Evolutionary conservation across 2,329 filamentous ascomycete species (phyloP), one percentile per base, ranked within the genome.

Genomic region (Xylaria sp.): DNA sequence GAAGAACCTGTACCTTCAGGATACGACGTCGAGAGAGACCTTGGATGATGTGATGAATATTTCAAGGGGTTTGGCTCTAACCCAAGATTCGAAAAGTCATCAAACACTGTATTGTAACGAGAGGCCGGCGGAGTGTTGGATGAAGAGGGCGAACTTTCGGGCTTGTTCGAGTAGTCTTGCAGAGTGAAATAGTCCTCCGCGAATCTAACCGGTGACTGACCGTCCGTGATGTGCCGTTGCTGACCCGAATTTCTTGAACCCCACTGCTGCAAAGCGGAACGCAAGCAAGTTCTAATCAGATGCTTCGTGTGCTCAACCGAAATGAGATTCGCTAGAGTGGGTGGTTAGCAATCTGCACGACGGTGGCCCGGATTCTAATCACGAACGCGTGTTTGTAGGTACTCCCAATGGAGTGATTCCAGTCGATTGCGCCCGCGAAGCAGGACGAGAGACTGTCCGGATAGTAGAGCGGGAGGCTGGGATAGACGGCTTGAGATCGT

Each of bases 401-500:
- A 41, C 56, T 18, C 71, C 70, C 25, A 73, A 43, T n/a, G 71
- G 70, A 33, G 68, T 59, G 36, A 66, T 52, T 52, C 68, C 70
- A 54, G 65, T 49, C 12, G 73, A 65, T 48, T 72, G 72, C 39
- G 68, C 55, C 49, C 71, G 69, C 28, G 68, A 67, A 41, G 56
- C 20, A 13, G 68, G 59, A 63, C 55, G 63, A 31, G 66, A 41
- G 36, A 66, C 62, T 8, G 67, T 65, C 18, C 75, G 72, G 12
- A 68, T 72, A 64, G 75, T 74, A 68, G 76, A 64, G 52, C 74
- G 67, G 20, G 70, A 43, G 31, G 74, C 67, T 13, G 78, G 76
- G 39, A 77, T 78, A 33, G 71, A 63, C 1, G 86, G 85, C 68
- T 87, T 84, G 62, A 97, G 80, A 78, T 97, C 94, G 78, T 97